Evolutionary conservation across 2,329 filamentous ascomycete species (phyloP), one percentile per base, ranked within the genome.

Genomic region (Coniella vitis): DNA sequence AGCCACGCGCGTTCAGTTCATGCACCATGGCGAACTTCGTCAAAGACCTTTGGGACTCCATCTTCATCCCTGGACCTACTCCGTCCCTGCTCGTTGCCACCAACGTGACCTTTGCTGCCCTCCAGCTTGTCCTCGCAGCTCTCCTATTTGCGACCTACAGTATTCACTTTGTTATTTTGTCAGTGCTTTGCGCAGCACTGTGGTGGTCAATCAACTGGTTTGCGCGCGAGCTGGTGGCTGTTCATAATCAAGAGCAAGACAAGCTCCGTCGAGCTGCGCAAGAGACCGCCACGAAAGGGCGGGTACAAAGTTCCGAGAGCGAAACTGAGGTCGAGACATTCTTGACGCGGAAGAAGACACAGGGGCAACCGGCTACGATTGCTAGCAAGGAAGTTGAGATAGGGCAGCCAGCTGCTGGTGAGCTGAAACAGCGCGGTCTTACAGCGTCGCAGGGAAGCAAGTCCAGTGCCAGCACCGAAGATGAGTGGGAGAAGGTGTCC

Each of bases 141-240:
- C 84, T 98, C 54, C 78, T 97, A 45, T 53, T 89, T 57, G 84
- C 81, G 49, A 98, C 91, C 7, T 82, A 86, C 68, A 95, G 86
- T 70, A 78, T 95, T 55, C 93, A 97, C 74, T 95, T 96, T 62
- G 65, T 89, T 55, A 75, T 91, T 50, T 78, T 98, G 5, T 95
- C 88, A 12, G 61, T 83, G 51, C 73, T 98, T 9, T 88, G 82
- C 55, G 90, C 72, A 29, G 86, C 87, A 4, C 75, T 97, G 32
- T 98, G 93, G 93, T 90, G 80, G 72, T 81, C 86, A 49, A 90
- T 97, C 70, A 97, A 97, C 76, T 98, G 93, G 93, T 97, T 98
- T 63, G 90, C 88, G 48, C 70, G 70, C 39, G 91, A 82, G 69
- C 64, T 82, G 42, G 69, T 68, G 53, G 62, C 64, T 43, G 70